These are phyloP conservation scores for Rheum nobile DNA, from an alignment of 148 eudicot species.

Conservation along the genomic window DNA sequence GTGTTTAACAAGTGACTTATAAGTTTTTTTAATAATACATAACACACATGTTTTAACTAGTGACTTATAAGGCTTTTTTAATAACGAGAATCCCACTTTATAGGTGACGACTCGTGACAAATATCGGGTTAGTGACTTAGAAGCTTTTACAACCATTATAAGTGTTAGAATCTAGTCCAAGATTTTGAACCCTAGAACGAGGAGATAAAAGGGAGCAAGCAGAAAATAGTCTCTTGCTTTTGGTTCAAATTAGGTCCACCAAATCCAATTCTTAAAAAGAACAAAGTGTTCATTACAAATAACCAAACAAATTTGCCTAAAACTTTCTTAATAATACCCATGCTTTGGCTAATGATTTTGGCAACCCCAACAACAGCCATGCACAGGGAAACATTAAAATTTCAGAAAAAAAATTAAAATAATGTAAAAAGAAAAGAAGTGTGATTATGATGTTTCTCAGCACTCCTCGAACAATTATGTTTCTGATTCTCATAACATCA, in stretches of 20 bases:
- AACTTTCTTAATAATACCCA: not conserved
- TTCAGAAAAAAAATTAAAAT: not conserved
- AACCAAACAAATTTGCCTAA: not conserved
- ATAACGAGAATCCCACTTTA: too few species aligned
- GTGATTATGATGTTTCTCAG: slow-evolving; percentile 6
- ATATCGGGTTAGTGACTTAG: not conserved
- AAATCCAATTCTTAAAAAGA: not conserved
- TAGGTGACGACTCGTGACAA: too few species aligned
- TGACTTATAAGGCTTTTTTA: too few species aligned
- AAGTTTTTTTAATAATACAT: too few species aligned
- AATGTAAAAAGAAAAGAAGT: not conserved
- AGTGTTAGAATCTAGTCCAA: slow-evolving; percentile 1
- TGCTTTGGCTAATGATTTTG: slow-evolving; percentile 8
- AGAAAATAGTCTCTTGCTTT: not conserved
- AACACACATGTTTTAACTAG: not conserved
- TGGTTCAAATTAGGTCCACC: slow-evolving; percentile 4
- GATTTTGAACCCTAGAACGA: slow-evolving; percentile 3
- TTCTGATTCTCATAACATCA: slow-evolving; percentile 6
- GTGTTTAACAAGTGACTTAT: too few species aligned
- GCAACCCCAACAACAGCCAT: slow-evolving; percentile 3
- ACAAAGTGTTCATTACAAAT: not conserved
- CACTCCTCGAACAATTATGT: slow-evolving; percentile 8
- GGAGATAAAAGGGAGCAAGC: not conserved
- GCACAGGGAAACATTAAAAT: not conserved
- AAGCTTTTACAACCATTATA: not conserved